Base-by-base conservation (phyloP, 2,329 filamentous ascomycete species). In the Penicillium sp. region DNA sequence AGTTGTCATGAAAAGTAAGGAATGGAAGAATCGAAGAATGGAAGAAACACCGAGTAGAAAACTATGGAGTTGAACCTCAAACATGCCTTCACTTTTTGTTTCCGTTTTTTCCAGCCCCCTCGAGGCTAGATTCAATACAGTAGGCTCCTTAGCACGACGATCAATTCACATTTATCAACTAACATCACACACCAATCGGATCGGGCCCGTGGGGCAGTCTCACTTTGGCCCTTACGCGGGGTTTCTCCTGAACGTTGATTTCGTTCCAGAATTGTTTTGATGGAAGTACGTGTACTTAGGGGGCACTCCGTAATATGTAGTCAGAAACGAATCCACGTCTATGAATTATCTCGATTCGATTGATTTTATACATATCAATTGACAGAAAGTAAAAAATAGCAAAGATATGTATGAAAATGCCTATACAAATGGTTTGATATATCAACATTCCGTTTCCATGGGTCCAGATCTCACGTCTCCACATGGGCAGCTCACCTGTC, bases 11-110 rank as follows among this genome's bases (percentile, higher is more conserved):
- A 43, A 29, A 56, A n/a, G 27, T 36, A 25, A 43, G 47, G 55
- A 65, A 51, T 54, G 33, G 49, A 60, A 49, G 50, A 58, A 55
- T 59, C 31, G 31, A 33, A 33, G 31, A 33, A 33, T 31, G 41
- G 19, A 52, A 51, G 39, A 25, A 48, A 43, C n/a, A 13, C 31
- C 0, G 5, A 33, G 31, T 33, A 33, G n/a, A 15, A 21, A 29
- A 23, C 8, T 5, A n/a, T 38, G 34, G 34, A n/a, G n/a, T 19
- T 38, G 16, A 38, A 38, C 33, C 8, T 16, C 33, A 16, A 34
- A 34, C 13, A 34, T 4, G 33, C 6, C 31, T 33, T 33, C 11
- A 33, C 31, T 33, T 2, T 34, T 15, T 16, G 13, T 4, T 16
- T n/a, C n/a, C 3, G 15, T 33, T 31, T 29, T 45, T 40, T 29